Evolutionary conservation across 2,329 filamentous ascomycete species (phyloP), one percentile per base, ranked within the genome.

Genomic region (Shiraia sp.): DNA sequence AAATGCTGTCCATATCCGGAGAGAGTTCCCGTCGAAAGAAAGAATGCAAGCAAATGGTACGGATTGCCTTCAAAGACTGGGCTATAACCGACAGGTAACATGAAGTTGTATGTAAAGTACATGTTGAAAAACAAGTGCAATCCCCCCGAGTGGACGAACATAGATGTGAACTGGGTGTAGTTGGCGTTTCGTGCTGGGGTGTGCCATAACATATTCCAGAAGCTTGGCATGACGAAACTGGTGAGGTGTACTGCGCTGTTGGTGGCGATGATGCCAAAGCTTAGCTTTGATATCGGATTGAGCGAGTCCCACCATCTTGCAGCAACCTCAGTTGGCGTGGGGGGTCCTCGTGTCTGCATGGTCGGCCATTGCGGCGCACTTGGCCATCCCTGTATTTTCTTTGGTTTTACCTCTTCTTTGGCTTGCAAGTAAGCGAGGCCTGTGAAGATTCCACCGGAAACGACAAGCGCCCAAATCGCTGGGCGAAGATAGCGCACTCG

Each of bases 1-100:
- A 53, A 39, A 41, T 68, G 64, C 32, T 66, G 62, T 3, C 61
- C 61, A 14, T 53, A 65, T 24, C 61, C 59, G 13, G 61, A 57
- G 3, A 67, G 38, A 6, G 66, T 38, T 12, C 62, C 65, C 2
- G 62, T 50, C 6, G 61, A 53, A 1, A 67, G 53, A 29, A 57
- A 66, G 44, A 66, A 68, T 2, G 63, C 47, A 3, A 61, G 47
- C 9, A 52, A 51, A 37, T 66, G 62, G 29, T 61, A 49, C 12
- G 55, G 47, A n/a, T 59, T 60, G 9, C 59, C 63, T 38, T 64
- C 57, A 29, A 68, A 68, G 3, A 62, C 28, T 6, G 27, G 41
- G 8, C 63, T 65, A 23, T 62, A 55, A 0, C 63, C 65, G 2
- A 60, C 57, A 10, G 57, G 51, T 4, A 51, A 52, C 33, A 68